Conservation (phyloP, 495 filamentous ascomycete species). For the Lineolata rhizophorae region DNA sequence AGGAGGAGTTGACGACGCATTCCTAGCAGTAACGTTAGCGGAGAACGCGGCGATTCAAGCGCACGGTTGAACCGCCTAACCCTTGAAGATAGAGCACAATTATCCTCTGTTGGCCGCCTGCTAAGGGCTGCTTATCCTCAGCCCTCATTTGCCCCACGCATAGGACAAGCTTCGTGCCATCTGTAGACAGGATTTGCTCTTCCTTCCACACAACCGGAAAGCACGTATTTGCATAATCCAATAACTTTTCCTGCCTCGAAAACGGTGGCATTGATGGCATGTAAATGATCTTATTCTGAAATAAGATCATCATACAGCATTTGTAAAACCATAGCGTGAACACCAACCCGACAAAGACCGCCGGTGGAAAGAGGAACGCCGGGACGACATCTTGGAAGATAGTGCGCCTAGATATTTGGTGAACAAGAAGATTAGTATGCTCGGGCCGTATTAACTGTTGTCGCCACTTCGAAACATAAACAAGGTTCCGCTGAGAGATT, state of each 20-base stretch:
- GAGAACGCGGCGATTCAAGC: conserved; percentile 3
- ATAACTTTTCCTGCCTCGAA: conserved; percentile 32
- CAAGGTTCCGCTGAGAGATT: no score
- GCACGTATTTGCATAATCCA: conserved; percentile 34
- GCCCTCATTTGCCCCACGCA: conserved; percentile 24
- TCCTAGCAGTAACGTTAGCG: conserved; percentile 18
- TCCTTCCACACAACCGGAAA: conserved; percentile 41
- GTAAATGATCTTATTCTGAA: conserved; percentile 74
- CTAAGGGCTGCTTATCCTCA: conserved; percentile 1
- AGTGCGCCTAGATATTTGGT: not conserved
- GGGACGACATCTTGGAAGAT: conserved; percentile 20
- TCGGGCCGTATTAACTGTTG: no score
- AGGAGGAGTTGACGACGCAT: conserved; percentile 45
- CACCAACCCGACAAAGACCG: conserved; percentile 42
- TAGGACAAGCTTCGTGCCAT: conserved; percentile 38
- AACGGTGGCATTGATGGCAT: conserved; percentile 51
- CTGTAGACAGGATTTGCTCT: conserved; percentile 25
- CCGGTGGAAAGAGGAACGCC: conserved; percentile 35
- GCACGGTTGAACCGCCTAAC: conserved; percentile 8
- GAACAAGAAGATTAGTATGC: conserved; percentile 18
- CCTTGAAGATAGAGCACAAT: conserved; percentile 40
- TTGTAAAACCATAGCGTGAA: conserved; percentile 56
- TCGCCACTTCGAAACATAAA: no score
- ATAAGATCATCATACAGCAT: conserved; percentile 55
- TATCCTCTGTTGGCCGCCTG: conserved; percentile 6